Base-by-base conservation (phyloP, 176 grass and related monocot species). In the Carex scoparia region DNA sequence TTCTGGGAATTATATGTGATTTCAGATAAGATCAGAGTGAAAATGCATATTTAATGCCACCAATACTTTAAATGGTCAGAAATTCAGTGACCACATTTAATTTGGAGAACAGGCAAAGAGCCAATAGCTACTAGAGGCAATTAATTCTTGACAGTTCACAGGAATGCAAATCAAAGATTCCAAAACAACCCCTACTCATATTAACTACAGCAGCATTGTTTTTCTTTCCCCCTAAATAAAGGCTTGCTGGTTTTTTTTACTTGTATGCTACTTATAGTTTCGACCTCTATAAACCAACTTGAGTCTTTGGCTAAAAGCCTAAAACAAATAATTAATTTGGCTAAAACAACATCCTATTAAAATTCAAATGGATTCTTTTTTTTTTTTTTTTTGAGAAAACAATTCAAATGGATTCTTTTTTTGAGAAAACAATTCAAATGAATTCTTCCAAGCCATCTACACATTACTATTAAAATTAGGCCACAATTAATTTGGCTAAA, bases 11-110 rank as follows among this genome's bases (percentile, higher is more conserved):
- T 44, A 33, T 10, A 76, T 14, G 10, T 76, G 48, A 76, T 76
- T 11, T 30, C 23, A 55, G 72, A 76, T 19, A 76, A 76, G 19
- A 76, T 76, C 31, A 27, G 7, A 76, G 48, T 54, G 48, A 28
- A 53, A 57, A 56, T 57, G 10, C 14, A 78, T 78, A 78, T 78
- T 78, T 11, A 55, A 78, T 78, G 74, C 49, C 74, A 33, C 32
- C 4, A 35, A 28, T 56, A 57, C 2, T 33, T 33, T 78, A 57
- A 28, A 78, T 78, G 23, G 55, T 56, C 27, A 33, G 1, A 57
- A 16, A 57, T 78, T 7, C 48, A 78, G 28, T 7, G 35, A 76
- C 28, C 27, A 78, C 53, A 35, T 78, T 78, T 42, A 56, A 57
- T 57, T 30, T 18, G 28, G 48, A 78, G 5, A 32, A 15, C 28